phyloP scores from a whole-genome alignment of 2,329 filamentous ascomycete genomes.

The Rutstroemia sp. region DNA sequence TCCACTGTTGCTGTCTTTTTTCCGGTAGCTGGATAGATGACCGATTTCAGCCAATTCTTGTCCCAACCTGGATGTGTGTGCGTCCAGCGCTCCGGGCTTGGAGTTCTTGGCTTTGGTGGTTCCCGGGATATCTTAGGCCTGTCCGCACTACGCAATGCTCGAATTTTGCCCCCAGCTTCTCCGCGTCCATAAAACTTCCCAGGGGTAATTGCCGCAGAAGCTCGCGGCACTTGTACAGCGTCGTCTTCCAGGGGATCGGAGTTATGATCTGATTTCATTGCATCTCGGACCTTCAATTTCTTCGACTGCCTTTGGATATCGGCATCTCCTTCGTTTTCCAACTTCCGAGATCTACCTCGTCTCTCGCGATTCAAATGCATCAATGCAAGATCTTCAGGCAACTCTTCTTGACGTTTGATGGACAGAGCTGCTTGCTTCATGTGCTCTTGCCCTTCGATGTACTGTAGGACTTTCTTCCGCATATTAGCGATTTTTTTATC shows the following conservation, averaged over 20 bases:
- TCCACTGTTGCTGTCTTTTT: conserved; percentile 59
- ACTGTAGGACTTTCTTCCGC: not conserved
- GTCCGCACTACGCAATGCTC: conserved; percentile 8
- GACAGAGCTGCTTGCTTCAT: not conserved
- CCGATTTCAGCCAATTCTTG: conserved; percentile 45
- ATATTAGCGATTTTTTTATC: not conserved
- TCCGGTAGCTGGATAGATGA: conserved; percentile 53
- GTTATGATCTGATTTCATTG: not conserved
- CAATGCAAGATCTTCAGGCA: not conserved
- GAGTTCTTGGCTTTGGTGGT: conserved; percentile 6
- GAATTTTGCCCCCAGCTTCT: not conserved
- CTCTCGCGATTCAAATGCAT: not conserved
- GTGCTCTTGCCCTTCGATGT: no score
- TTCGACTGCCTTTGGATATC: not conserved
- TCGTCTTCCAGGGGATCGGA: not conserved
- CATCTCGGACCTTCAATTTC: not conserved
- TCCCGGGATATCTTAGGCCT: not conserved
- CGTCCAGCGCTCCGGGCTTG: conserved; percentile 40
- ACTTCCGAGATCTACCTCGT: not conserved
- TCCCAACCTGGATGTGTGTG: conserved; percentile 43
- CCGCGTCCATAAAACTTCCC: not conserved
- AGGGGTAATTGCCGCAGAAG: not conserved
- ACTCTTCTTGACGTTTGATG: not conserved
- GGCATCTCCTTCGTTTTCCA: not conserved
- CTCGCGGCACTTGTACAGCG: not conserved